Base-by-base conservation (phyloP, 1,284 basidiomycete genomes). In the Irpex lacteus region DNA sequence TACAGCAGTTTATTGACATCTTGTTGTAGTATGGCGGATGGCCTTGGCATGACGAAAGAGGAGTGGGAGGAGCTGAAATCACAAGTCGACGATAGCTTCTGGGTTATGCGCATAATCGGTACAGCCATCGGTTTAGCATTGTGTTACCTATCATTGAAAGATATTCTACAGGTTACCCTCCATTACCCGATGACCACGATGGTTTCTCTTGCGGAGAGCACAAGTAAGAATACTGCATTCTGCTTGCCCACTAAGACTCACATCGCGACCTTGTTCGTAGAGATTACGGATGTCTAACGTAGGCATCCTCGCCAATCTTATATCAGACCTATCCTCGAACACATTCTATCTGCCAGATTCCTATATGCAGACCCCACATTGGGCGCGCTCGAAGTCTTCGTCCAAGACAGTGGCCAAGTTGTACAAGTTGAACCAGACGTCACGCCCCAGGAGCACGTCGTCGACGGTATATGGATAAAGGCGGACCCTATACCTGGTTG, bases 211-310 rank as follows among this genome's bases (percentile, higher is more conserved):
- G 94, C 70, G 94, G 94, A 26, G 90, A 90, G 60, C 92, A 95
- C 76, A 92, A 88, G 87, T 91, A 71, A 71, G 79, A 67, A 5
- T 4, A 49, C 11, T 7, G 2, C 19, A 9, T 26, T 2, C 6
- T 18, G 11, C n/a, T 11, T 19, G 34, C 19, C 9, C 2, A 59
- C 50, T 8, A 21, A 13, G 2, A 52, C 18, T 52, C 32, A 18
- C 13, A 18, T 32, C 26, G 38, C n/a, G 2, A 26, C 26, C 50
- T 52, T 64, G 19, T 37, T 52, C 63, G 19, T 71, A 91, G 88
- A 72, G 94, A 95, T 73, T 95, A 95, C 68, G 93, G 94, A 13
- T 94, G 92, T 74, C 74, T 95, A 68, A 94, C 92, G 91, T 92
- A 76, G 72, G 83, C 70, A 11, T 36, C 53, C 50, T 52, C 50